phyloP scores from a whole-genome alignment of 768 basidiomycete genomes.

The Ramaria rubella region DNA sequence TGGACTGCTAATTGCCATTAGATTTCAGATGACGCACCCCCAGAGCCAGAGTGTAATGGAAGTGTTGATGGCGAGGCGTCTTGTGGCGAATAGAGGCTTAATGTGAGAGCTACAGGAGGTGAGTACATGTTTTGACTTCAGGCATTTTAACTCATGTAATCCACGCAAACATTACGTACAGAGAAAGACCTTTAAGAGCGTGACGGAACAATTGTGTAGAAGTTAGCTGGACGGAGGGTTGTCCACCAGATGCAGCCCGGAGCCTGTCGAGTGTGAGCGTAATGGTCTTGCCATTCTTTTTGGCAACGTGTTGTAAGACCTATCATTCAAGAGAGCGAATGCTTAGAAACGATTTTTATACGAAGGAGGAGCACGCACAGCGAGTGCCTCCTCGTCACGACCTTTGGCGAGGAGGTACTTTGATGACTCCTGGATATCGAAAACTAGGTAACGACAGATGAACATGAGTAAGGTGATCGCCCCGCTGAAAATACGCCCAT shows the following conservation, averaged over 20 bases:
- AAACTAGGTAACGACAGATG: conserved; percentile 47
- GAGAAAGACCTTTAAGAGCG: conserved; percentile 34
- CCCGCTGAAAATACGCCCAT: conserved; percentile 29
- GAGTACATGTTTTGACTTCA: not conserved
- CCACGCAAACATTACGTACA: conserved; percentile 25
- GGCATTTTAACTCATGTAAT: not conserved
- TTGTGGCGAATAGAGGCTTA: conserved; percentile 41
- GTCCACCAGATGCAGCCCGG: conserved; percentile 22
- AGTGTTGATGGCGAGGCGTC: conserved; percentile 39
- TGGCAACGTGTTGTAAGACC: conserved; percentile 45
- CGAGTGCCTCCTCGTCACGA: conserved; percentile 49
- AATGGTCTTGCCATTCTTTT: conserved; percentile 39
- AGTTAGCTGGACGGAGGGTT: conserved; percentile 13
- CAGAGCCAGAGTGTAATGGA: conserved; percentile 44
- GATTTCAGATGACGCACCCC: conserved; percentile 31
- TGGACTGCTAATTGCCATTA: not conserved
- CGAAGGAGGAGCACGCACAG: conserved; percentile 22
- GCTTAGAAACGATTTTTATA: not conserved
- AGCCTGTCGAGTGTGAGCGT: conserved; percentile 42
- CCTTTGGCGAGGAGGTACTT: conserved; percentile 55
- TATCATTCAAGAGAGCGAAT: conserved; percentile 14
- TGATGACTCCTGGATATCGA: conserved; percentile 54
- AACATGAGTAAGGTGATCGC: conserved; percentile 47
- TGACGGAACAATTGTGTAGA: conserved; percentile 26
- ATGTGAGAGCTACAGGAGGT: conserved; percentile 36